Conservation (phyloP, 2,329 filamentous ascomycete species). For the Trichoderma afroharzianum region DNA sequence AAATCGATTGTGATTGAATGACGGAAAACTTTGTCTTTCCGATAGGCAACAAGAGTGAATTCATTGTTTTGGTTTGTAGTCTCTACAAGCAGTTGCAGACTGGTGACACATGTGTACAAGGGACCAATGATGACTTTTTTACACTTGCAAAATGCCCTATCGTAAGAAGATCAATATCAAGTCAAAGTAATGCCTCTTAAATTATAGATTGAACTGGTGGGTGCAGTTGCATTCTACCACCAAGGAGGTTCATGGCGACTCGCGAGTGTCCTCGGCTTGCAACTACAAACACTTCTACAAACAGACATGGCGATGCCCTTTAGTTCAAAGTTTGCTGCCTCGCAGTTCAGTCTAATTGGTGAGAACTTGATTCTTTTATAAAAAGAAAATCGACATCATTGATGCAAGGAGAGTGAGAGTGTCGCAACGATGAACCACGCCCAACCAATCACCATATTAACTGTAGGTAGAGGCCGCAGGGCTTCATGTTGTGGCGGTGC, state of each 20-base stretch:
- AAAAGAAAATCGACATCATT: neutral
- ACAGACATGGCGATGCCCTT: too few species aligned
- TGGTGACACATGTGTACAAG: neutral
- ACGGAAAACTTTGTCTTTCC: neutral
- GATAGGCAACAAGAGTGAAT: neutral
- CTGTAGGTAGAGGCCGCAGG: neutral
- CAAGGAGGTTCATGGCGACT: neutral
- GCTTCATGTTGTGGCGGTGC: neutral
- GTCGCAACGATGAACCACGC: neutral
- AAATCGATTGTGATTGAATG: neutral
- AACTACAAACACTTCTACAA: too few species aligned
- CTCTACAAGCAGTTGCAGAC: neutral
- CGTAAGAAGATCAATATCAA: neutral
- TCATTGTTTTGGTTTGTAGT: neutral
- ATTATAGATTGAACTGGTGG: accelerated
- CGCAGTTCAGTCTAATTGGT: neutral
- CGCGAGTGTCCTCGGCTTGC: too few species aligned
- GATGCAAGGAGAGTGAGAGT: neutral
- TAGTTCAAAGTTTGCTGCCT: neutral
- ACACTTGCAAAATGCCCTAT: neutral
- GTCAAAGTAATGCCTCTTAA: too few species aligned
- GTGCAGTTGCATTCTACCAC: neutral
- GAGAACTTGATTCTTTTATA: neutral
- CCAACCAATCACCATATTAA: neutral
- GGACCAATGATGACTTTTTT: neutral